Evolutionary conservation across 371 early-diverging fungal species (phyloP), one percentile per base, ranked within the genome.

Genomic region (Haplosporangium sp.): DNA sequence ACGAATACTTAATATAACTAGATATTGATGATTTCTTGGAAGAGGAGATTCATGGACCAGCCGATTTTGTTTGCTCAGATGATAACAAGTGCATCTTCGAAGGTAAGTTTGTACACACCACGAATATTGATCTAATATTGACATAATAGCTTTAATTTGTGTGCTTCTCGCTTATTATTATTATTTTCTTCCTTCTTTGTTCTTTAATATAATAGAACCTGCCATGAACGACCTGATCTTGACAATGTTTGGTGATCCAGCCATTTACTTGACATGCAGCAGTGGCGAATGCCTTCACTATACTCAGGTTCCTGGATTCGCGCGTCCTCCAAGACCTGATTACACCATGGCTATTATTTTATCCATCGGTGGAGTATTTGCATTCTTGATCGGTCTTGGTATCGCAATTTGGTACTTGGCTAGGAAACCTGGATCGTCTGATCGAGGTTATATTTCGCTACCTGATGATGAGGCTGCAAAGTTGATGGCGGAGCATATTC

Each of bases 241-340:
- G 4, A 81, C 85, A 2, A 85, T 94, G 9, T 92, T 94, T 85
- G 95, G 94, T 37, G 94, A 95, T 63, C 87, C 88, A 17, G 89
- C 90, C 4, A 94, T 95, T 69, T 89, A 88, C 35, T 82, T 95
- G 65, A 67, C 73, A n/a, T 95, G 95, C 73, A 76, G 81, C 20
- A 89, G 90, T 19, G 94, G 94, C 52, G 96, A 96, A 81, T 97
- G 97, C 75, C 67, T 96, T 42, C 96, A 96, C 82, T 93, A 94
- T 68, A 92, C 93, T 6, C 92, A 95, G 85, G 90, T 96, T 0
- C 97, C 97, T 8, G 95, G 94, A 15, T 95, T 91, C 71, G 37
- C 84, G 65, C 85, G 88, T 20, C 89, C 89, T 4, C 85, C 84
- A 9, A 76, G 87, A 20, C 91, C 90, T 9, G 89, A 88, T 34